Evolutionary conservation across 257 asterid genomes (phyloP), one percentile per base, ranked within the genome.

Genomic region (Striga asiatica): DNA sequence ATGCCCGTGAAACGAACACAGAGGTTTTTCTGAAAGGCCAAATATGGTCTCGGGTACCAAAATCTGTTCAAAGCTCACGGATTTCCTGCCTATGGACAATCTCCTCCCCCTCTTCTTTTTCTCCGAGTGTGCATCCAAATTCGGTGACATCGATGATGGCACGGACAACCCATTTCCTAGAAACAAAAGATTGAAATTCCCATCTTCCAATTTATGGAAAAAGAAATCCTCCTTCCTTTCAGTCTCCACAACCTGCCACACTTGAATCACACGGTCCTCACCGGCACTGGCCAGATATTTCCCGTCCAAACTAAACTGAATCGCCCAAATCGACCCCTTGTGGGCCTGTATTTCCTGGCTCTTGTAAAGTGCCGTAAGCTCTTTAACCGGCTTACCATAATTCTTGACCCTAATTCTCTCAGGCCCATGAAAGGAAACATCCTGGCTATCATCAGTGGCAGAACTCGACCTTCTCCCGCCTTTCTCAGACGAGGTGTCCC

Each of bases 281-380:
- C 98, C 98, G 50, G 98, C 98, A 81, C 95, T 88, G 5, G 98
- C 98, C 54, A 92, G 82, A 81, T 84, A 84, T 70, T 83, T 81
- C 56, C 98, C 98, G 34, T 92, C 98, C 86, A 88, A 76, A 76
- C 97, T 92, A 46, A 92, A 92, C 72, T 79, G 82, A 56, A 92
- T 82, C n/a, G 91, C 82, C 98, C 98, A 92, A 60, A 92, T 84
- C 2, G 97, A 85, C 11, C 98, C 98, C 46, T 71, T 82, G 64
- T 92, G 97, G 25, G 95, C 98, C 71, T 71, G 85, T 34, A 92
- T 83, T 75, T 92, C 98, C 66, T 92, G 98, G 68, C 76, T 88
- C 81, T 75, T 87, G 70, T 84, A 92, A 53, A 92, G 37, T 42
- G 83, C 95, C 0, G 98, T 74, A 50, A 88, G 81, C 68, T 92